A percentile compares a stretch with the other conserved stretches of the same genome.
phyloP scores from a whole-genome alignment of 192 early-diverging fungal species.

The Linderina pennispora region DNA sequence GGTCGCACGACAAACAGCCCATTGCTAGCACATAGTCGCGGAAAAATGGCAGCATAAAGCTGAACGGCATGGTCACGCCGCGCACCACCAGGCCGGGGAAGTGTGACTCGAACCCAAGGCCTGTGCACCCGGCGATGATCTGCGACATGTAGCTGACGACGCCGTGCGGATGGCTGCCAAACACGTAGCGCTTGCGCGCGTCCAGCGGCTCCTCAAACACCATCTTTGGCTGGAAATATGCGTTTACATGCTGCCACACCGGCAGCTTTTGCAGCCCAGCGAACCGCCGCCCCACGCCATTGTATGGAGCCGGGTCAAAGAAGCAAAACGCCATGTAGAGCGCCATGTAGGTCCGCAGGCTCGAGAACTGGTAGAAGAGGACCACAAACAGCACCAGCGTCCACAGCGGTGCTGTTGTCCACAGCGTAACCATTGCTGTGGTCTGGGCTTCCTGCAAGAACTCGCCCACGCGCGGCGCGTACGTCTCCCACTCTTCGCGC shows the following conservation, averaged over 20 bases:
- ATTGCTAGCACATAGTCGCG: conserved; percentile 77
- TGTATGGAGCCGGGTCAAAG: conserved; percentile 71
- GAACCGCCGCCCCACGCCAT: conserved; percentile 63
- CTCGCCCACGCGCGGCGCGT: conserved; percentile 5
- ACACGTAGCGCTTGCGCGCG: conserved; percentile 77
- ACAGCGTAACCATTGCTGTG: conserved; percentile 35
- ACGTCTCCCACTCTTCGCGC: conserved; percentile 17
- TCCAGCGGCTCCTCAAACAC: conserved; percentile 82
- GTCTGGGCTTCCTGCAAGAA: conserved; percentile 28
- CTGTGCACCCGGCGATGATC: conserved; percentile 79
- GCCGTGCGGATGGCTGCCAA: conserved; percentile 90
- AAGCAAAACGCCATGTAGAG: conserved; percentile 73
- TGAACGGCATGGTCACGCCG: conserved; percentile 74
- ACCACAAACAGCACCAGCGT: conserved; percentile 57
- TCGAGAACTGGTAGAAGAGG: conserved; percentile 48
- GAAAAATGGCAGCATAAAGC: conserved; percentile 82
- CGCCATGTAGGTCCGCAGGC: conserved; percentile 54
- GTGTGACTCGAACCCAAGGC: conserved; percentile 58
- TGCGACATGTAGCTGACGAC: conserved; percentile 81
- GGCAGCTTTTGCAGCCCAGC: conserved; percentile 42
- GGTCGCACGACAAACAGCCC: conserved; percentile 72
- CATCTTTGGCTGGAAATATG: conserved; percentile 75
- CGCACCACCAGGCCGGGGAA: conserved; percentile 78
- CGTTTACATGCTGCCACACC: conserved; percentile 72
- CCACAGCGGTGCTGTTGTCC: conserved; percentile 27